phyloP scores from a whole-genome alignment of 2,329 filamentous ascomycete species.

The Nannizziopsis arthrosporioides region DNA sequence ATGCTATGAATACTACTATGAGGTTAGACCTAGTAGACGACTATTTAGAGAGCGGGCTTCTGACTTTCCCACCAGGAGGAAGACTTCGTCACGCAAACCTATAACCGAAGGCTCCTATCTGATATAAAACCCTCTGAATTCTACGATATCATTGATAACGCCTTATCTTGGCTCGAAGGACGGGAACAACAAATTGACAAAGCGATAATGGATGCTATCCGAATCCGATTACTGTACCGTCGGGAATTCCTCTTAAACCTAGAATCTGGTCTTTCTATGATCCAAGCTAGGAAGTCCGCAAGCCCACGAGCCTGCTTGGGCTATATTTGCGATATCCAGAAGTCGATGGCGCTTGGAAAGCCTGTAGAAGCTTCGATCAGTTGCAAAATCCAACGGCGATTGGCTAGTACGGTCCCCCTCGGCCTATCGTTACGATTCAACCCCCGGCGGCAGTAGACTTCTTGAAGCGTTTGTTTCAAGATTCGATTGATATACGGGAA shows the following conservation, averaged over 20 bases:
- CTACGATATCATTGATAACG: slow-evolving; percentile 43
- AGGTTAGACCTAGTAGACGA: slow-evolving; percentile 43
- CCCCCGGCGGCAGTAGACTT: slow-evolving; percentile 61
- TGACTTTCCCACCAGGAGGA: slow-evolving; percentile 54
- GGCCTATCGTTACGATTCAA: slow-evolving; percentile 69
- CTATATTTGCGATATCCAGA: slow-evolving; percentile 45
- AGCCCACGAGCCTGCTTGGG: slow-evolving; percentile 27
- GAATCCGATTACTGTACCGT: slow-evolving; percentile 55
- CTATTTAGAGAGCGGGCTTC: too few relatives aligned
- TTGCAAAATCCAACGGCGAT: slow-evolving; percentile 74
- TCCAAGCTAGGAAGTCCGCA: slow-evolving; percentile 22
- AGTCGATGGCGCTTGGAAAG: slow-evolving; percentile 51
- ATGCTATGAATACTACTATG: slow-evolving; percentile 76
- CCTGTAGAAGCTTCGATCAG: slow-evolving; percentile 72
- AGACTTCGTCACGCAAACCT: slow-evolving; percentile 89
- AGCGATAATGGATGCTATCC: slow-evolving; percentile 44
- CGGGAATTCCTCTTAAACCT: slow-evolving; percentile 37
- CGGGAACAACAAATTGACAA: slow-evolving; percentile 25
- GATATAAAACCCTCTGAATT: slow-evolving; percentile 49
- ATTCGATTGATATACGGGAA: slow-evolving; percentile 57
- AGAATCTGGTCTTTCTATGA: slow-evolving; percentile 26
- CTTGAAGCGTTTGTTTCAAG: slow-evolving; percentile 58
- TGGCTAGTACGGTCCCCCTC: slow-evolving; percentile 90
- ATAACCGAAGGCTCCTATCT: slow-evolving; percentile 64
- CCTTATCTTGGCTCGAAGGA: slow-evolving; percentile 41